These are phyloP conservation scores for Camelina hispida DNA, from an alignment of 345 rosid species.

Conservation along the genomic window DNA sequence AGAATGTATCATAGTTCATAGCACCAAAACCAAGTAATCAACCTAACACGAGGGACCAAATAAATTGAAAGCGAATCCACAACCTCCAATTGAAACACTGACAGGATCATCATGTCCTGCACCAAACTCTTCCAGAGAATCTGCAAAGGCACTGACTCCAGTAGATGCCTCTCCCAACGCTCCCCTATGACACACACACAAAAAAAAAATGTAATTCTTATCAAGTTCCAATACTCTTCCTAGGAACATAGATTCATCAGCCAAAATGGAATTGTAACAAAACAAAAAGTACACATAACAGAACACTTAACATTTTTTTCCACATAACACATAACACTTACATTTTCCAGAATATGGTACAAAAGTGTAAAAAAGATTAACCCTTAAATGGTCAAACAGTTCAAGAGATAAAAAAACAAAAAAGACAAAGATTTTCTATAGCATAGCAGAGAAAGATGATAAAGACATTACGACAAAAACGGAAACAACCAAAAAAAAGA, in stretches of 20 bases:
- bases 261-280: too few species aligned
- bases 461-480: slow-evolving; percentile 29
- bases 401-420: slow-evolving; percentile 4
- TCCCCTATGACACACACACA: slow-evolving; percentile 50
- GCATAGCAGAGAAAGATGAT: slow-evolving; percentile 15
- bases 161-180: slow-evolving; percentile 72
- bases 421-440: background rate
- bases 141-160: slow-evolving; percentile 69
- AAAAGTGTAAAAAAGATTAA: background rate
- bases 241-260: too few species aligned
- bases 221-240: background rate
- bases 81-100: slow-evolving; percentile 88
- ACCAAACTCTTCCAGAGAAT: slow-evolving; percentile 82
- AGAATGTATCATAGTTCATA: slow-evolving; percentile 8
- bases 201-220: background rate
- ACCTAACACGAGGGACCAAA: background rate
- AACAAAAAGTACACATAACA: background rate
- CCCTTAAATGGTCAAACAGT: slow-evolving; percentile 20
- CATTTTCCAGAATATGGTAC: background rate
- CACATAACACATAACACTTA: too few species aligned
- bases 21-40: slow-evolving; percentile 3
- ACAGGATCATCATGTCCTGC: slow-evolving; percentile 89
- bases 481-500: slow-evolving; percentile 6
- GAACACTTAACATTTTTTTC: too few species aligned
- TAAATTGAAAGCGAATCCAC: slow-evolving; percentile 28